Evolutionary conservation across 306 rosid species (phyloP).

Genomic region (Quercus dentata): DNA sequence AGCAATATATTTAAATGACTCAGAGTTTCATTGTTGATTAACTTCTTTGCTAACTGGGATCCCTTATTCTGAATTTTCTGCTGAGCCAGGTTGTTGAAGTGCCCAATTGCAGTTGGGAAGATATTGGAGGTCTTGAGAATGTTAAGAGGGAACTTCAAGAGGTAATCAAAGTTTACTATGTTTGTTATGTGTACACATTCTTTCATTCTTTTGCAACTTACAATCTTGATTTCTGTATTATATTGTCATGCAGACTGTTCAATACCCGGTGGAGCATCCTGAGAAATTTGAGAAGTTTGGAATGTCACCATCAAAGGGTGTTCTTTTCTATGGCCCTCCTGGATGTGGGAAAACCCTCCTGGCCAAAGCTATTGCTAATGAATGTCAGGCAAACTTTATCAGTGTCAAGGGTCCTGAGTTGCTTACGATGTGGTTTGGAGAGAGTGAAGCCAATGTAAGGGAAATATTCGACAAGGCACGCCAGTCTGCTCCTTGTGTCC

Average conservation of each 20-base stretch:
- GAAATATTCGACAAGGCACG: constrained; percentile 99
- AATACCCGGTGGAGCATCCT: constrained; percentile 99
- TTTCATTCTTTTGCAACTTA: not conserved
- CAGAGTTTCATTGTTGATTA: not conserved
- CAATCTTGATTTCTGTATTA: not conserved
- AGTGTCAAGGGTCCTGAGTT: constrained; percentile 98
- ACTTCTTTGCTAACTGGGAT: not conserved
- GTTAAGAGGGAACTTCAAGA: constrained; percentile 99
- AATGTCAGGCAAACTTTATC: constrained; percentile 97
- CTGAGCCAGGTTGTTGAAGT: constrained; percentile 87
- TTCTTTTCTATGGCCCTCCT: constrained; percentile 98
- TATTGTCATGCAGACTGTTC: constrained; percentile 75
- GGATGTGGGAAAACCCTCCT: constrained; percentile 99
- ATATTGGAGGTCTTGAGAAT: constrained; percentile 97
- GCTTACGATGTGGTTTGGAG: constrained; percentile 99
- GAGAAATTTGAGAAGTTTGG: constrained; percentile 97
- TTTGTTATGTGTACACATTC: not conserved
- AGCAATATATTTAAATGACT: not conserved
- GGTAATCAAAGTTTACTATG: constrained; percentile 39
- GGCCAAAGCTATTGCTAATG: constrained; percentile 97
- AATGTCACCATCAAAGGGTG: constrained; percentile 99
- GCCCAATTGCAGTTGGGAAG: constrained; percentile 91
- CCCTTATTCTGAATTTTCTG: constrained; percentile 21
- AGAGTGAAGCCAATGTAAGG: constrained; percentile 98
- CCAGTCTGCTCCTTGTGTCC: constrained; percentile 97